Evolutionary conservation across 257 asterid genomes (phyloP).

Genomic region (Solanum chilense): DNA sequence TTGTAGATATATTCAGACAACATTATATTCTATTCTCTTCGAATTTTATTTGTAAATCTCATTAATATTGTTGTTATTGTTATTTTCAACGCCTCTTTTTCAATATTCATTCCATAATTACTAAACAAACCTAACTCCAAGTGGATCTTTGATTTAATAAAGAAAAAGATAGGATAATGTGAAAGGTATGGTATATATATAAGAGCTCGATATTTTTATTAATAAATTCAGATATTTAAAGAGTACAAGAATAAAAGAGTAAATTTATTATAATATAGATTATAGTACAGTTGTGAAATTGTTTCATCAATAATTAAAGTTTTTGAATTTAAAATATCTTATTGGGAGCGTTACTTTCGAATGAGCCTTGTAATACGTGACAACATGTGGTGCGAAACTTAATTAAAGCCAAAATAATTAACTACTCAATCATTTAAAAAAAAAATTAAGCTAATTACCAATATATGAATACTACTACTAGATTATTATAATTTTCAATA

Average conservation of each 20-base stretch:
- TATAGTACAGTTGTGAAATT: too few relatives aligned
- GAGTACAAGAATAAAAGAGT: neutral
- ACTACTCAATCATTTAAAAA: neutral
- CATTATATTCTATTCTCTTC: too few relatives aligned
- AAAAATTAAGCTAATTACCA: neutral
- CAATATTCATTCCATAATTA: neutral
- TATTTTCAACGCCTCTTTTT: neutral
- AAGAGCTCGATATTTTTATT: too few relatives aligned
- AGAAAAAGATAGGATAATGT: neutral
- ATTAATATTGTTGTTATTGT: too few relatives aligned
- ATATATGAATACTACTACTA: neutral
- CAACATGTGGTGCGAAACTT: too few relatives aligned
- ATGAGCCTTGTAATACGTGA: neutral
- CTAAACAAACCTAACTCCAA: neutral
- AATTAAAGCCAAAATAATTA: neutral
- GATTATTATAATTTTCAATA: too few relatives aligned
- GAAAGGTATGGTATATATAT: neutral
- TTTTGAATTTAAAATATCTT: rapidly evolving
- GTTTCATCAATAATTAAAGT: too few relatives aligned
- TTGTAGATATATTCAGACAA: too few relatives aligned
- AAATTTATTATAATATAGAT: too few relatives aligned
- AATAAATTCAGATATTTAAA: too few relatives aligned
- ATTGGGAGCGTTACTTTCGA: too few relatives aligned
- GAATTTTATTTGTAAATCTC: too few relatives aligned
- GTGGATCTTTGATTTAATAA: neutral